These are phyloP conservation scores for Hydnum rufescens DNA, from an alignment of 768 basidiomycete genomes.

Conservation along the genomic window DNA sequence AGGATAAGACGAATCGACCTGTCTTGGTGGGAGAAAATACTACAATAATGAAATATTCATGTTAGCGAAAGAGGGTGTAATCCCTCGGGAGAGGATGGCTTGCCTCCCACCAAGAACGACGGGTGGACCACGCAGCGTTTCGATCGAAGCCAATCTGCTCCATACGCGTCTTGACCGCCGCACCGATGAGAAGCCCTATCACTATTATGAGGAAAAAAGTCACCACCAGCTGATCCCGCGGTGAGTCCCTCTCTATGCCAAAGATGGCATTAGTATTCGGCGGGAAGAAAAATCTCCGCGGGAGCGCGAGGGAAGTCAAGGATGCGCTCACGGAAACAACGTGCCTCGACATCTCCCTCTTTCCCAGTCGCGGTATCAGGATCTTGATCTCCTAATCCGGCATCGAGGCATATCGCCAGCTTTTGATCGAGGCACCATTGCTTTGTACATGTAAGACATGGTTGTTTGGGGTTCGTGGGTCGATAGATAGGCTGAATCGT, in stretches of 20 bases:
- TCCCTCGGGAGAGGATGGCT: conserved; percentile 5
- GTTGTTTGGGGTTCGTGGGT: conserved; percentile 71
- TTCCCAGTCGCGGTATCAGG: conserved; percentile 87
- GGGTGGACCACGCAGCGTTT: conserved; percentile 32
- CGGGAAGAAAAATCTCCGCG: not conserved
- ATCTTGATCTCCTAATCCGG: conserved; percentile 67
- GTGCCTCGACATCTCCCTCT: conserved; percentile 87
- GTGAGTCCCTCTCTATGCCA: conserved; percentile 69
- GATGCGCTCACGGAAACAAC: conserved; percentile 75
- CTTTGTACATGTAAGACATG: conserved; percentile 83
- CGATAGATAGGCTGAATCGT: conserved; percentile 62
- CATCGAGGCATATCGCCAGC: conserved; percentile 61
- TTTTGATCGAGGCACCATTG: conserved; percentile 93
- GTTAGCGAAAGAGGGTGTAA: not conserved
- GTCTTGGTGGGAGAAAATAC: not conserved
- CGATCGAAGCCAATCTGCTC: conserved; percentile 14
- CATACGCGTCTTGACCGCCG: conserved; percentile 70
- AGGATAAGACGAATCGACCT: not conserved
- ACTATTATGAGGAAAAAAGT: conserved; percentile 78
- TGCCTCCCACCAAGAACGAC: conserved; percentile 74
- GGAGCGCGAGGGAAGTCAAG: not conserved
- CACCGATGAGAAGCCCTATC: conserved; percentile 65
- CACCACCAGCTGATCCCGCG: conserved; percentile 85
- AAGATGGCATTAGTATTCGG: conserved; percentile 3
- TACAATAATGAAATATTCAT: too few species aligned